Base-by-base conservation (phyloP, 371 early-diverging fungal genomes). In the Furculomyces boomerangus region DNA sequence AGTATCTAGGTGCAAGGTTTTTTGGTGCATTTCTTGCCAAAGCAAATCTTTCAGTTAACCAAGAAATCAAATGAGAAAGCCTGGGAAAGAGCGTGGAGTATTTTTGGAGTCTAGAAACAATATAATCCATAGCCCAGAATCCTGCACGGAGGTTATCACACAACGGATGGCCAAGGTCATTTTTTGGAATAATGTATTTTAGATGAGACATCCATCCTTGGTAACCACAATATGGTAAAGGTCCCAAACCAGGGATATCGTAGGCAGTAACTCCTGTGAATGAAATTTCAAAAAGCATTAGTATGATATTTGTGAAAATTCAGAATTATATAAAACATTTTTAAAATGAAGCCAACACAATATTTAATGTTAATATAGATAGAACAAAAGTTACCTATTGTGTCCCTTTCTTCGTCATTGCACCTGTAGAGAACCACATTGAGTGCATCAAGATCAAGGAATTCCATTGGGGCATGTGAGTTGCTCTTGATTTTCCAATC, bases 91-190 rank as follows among this genome's bases (percentile, higher is more conserved):
- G 55, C 1, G 60, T 45, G 30, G 57, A 54, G 40, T 80, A 82
- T 61, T 74, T 74, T 25, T 74, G 62, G 29, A 97, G 71, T 2
- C 95, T 79, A 35, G 73, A 64, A 14, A 80, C 65, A 25, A 79
- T 70, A 58, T 93, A 97, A 54, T 94, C 93, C 56, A 88, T 63
- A 16, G 92, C 84, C 98, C 98, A 97, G 26, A 69, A 62, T 1
- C 98, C 98, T 24, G 77, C 75, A 24, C 95, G 80, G 55, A 97
- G 64, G 58, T 97, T 86, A 18, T 70, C 76, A 62, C 90, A 93
- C 26, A 97, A 73, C 1, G 93, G 85, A 59, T 93, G 93, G 0
- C 95, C 93, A 52, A 93, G 70, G 63, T 97, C 87, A 60, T 93
- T 97, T 50, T 68, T 71, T 1, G 76, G 73, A 31, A 89, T 84